These are phyloP conservation scores for Ascochyta koolunga DNA, from an alignment of 2,329 filamentous ascomycete genomes.

Conservation along the genomic window DNA sequence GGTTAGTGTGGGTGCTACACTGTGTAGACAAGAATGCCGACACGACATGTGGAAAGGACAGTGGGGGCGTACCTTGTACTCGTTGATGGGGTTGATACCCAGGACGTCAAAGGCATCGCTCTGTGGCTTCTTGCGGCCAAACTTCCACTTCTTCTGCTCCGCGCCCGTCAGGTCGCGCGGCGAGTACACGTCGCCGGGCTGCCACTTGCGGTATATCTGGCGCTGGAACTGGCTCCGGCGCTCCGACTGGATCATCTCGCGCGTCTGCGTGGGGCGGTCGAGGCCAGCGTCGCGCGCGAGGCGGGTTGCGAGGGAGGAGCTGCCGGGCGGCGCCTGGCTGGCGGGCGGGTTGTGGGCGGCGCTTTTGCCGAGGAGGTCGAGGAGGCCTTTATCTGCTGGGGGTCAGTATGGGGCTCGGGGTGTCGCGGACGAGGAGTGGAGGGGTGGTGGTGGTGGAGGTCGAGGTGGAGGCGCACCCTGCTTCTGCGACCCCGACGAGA, in stretches of 20 bases:
- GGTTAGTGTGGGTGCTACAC: constrained; percentile 5
- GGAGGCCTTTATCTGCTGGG: constrained; percentile 21
- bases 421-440: not conserved
- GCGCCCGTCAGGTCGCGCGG: constrained; percentile 81
- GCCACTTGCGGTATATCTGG: constrained; percentile 75
- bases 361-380: constrained; percentile 28
- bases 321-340: not conserved
- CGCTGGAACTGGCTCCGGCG: constrained; percentile 59
- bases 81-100: constrained; percentile 77
- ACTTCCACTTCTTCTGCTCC: constrained; percentile 84
- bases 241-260: constrained; percentile 37
- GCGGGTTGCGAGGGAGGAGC: constrained; percentile 18
- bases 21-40: too few relatives aligned
- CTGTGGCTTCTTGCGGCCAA: constrained; percentile 54
- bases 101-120: constrained; percentile 79
- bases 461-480: constrained; percentile 20
- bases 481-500: constrained; percentile 33
- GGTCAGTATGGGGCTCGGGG: constrained; percentile 14
- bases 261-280: constrained; percentile 25
- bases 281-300: constrained; percentile 29
- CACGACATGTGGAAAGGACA: too few relatives aligned
- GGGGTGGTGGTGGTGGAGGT: not conserved
- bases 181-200: constrained; percentile 82
- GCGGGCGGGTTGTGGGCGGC: constrained; percentile 17
- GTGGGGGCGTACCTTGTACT: constrained; percentile 75